A percentile compares a stretch with the other conserved stretches of the same genome.
Conservation (phyloP, 2,329 filamentous ascomycete genomes). For the Coniella lustricola region DNA sequence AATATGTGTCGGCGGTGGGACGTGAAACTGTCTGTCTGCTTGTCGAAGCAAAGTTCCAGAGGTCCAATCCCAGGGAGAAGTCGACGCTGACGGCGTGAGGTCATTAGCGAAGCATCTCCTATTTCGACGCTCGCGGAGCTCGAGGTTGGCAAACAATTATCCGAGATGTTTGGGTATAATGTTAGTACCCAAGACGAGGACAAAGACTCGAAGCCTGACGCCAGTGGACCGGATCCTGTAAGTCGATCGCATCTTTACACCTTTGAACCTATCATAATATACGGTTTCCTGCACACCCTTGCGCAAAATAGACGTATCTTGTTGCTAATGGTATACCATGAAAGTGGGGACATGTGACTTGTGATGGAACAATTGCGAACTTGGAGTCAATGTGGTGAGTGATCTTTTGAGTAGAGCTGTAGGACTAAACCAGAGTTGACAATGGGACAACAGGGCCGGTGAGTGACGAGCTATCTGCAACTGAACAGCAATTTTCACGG, state of each 20-base stretch:
- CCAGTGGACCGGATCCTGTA: neutral
- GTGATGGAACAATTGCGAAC: conserved; percentile 39
- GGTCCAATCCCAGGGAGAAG: too few relatives aligned
- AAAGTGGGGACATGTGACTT: conserved; percentile 39
- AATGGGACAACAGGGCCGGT: conserved; percentile 9
- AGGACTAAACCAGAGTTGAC: too few relatives aligned
- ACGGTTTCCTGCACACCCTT: too few relatives aligned
- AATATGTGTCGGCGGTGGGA: too few relatives aligned
- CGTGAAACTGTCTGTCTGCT: too few relatives aligned
- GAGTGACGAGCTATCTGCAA: too few relatives aligned
- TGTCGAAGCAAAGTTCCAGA: too few relatives aligned
- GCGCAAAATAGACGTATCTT: too few relatives aligned
- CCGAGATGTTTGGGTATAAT: conserved; percentile 38
- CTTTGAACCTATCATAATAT: too few relatives aligned
- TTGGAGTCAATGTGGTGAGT: conserved; percentile 40
- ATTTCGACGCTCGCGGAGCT: conserved; percentile 37
- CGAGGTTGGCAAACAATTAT: conserved; percentile 37
- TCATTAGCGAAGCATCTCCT: conserved; percentile 38
- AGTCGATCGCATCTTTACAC: too few relatives aligned
- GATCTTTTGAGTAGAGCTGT: too few relatives aligned
- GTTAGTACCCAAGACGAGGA: conserved; percentile 18
- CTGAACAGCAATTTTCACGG: too few relatives aligned
- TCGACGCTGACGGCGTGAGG: conserved; percentile 10
- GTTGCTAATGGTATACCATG: neutral
- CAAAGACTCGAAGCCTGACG: conserved; percentile 21